phyloP scores from a whole-genome alignment of 2,329 filamentous ascomycete species.

The Neonectria hederae region DNA sequence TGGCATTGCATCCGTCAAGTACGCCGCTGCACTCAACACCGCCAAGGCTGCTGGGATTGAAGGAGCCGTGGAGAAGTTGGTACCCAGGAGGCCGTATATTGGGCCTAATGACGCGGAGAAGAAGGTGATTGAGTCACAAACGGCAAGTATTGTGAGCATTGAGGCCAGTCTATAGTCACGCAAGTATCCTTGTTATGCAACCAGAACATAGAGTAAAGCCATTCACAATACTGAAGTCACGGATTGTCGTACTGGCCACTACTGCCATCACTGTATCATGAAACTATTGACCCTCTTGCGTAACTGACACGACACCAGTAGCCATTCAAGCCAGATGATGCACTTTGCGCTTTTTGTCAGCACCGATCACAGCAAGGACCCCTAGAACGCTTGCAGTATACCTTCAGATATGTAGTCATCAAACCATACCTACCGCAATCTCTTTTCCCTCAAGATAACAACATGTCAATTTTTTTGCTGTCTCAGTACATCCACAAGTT shows the following conservation, averaged over 20 bases:
- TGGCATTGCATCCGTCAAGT: constrained; percentile 74
- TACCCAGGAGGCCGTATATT: constrained; percentile 69
- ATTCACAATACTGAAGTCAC: neutral
- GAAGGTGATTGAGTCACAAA: constrained; percentile 51
- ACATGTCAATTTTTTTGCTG: no score
- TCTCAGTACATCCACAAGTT: no score
- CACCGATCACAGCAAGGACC: no score
- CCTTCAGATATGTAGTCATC: no score
- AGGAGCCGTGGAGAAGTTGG: constrained; percentile 65
- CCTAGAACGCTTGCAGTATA: no score
- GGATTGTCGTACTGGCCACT: neutral
- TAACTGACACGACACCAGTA: no score
- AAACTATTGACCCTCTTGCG: no score
- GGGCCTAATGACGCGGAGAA: constrained; percentile 55
- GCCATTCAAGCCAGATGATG: no score
- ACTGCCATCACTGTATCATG: no score
- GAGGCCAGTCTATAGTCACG: constrained; percentile 40
- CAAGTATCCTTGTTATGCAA: neutral
- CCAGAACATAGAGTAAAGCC: neutral
- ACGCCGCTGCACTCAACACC: constrained; percentile 69
- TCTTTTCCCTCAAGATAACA: no score
- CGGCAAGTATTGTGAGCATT: constrained; percentile 54
- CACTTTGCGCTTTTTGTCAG: no score
- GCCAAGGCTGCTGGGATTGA: constrained; percentile 69
- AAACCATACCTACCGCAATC: no score